A percentile compares a stretch with the other conserved stretches of the same genome.
phyloP scores from a whole-genome alignment of 495 filamentous ascomycete species.

The Talaromyces borbonicus region DNA sequence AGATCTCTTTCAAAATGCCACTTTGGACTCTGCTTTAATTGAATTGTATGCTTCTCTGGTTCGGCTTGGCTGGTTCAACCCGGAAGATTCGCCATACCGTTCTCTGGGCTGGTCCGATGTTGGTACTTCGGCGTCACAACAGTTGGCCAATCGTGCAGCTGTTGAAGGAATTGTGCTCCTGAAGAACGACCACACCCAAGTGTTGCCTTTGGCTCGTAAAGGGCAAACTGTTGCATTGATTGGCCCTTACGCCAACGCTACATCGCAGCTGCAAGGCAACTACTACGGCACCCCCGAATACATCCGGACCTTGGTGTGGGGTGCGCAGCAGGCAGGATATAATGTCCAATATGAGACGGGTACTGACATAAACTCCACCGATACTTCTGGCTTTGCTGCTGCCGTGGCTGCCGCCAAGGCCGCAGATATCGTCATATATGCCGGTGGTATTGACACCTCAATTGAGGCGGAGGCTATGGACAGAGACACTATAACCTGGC shows the following conservation, averaged over 20 bases:
- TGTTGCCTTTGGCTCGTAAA: constrained; percentile 29
- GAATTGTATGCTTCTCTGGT: constrained; percentile 42
- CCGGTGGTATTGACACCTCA: constrained; percentile 40
- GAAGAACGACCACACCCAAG: constrained; percentile 39
- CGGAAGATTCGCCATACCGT: constrained; percentile 25
- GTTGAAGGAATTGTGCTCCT: constrained; percentile 43
- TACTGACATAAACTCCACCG: constrained; percentile 25
- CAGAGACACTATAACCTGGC: constrained; percentile 39
- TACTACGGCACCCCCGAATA: constrained; percentile 44
- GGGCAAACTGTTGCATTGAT: constrained; percentile 36
- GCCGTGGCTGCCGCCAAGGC: constrained; percentile 32
- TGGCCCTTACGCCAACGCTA: constrained; percentile 43
- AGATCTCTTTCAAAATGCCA: constrained; percentile 27
- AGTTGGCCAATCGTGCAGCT: constrained; percentile 40
- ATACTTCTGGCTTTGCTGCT: constrained; percentile 23
- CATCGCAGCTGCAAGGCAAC: constrained; percentile 47
- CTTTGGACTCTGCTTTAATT: constrained; percentile 35
- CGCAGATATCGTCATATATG: constrained; percentile 41
- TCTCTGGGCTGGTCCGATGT: constrained; percentile 36
- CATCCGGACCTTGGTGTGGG: constrained; percentile 38
- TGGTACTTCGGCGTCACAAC: constrained; percentile 30
- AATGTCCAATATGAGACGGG: constrained; percentile 36
- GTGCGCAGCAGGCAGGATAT: constrained; percentile 32
- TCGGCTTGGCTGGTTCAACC: constrained; percentile 46
- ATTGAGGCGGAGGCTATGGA: constrained; percentile 41